phyloP scores from a whole-genome alignment of 805 yeast genomes.

The Cyberlindnera euphorbiiphila region DNA sequence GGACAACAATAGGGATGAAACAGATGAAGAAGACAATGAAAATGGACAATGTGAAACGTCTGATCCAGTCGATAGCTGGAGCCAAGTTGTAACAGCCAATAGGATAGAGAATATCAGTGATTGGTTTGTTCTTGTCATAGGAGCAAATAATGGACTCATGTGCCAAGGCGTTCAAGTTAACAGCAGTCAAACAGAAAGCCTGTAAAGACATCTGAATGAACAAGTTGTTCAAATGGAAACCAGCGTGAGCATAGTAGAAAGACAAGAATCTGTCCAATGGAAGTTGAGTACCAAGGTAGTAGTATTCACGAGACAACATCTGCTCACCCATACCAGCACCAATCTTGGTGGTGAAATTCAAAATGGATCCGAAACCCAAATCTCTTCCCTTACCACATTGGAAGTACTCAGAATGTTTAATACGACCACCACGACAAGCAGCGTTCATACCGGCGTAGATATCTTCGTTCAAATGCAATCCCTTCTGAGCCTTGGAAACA shows the following conservation, averaged over 20 bases:
- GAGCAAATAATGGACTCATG: slow-evolving; percentile 68
- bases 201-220: slow-evolving; percentile 75
- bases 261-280: slow-evolving; percentile 80
- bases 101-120: slow-evolving; percentile 63
- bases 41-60: slow-evolving; percentile 76
- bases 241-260: slow-evolving; percentile 83
- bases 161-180: slow-evolving; percentile 69
- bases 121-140: slow-evolving; percentile 61
- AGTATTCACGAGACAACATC: slow-evolving; percentile 79
- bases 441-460: slow-evolving; percentile 88
- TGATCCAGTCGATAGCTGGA: slow-evolving; percentile 77
- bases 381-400: slow-evolving; percentile 93
- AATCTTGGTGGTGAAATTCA: slow-evolving; percentile 82
- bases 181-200: slow-evolving; percentile 63
- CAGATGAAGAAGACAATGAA: slow-evolving; percentile 80
- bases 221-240: slow-evolving; percentile 78
- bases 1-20: slow-evolving; percentile 72
- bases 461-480: slow-evolving; percentile 82
- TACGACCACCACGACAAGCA: slow-evolving; percentile 78
- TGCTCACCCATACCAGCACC: slow-evolving; percentile 96
- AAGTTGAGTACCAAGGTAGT: slow-evolving; percentile 73
- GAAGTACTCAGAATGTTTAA: slow-evolving; percentile 81
- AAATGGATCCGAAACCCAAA: slow-evolving; percentile 80
- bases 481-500: slow-evolving; percentile 82
- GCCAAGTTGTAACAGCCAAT: slow-evolving; percentile 68